Conservation (phyloP, 495 filamentous ascomycete species). For the Poronia punctata region DNA sequence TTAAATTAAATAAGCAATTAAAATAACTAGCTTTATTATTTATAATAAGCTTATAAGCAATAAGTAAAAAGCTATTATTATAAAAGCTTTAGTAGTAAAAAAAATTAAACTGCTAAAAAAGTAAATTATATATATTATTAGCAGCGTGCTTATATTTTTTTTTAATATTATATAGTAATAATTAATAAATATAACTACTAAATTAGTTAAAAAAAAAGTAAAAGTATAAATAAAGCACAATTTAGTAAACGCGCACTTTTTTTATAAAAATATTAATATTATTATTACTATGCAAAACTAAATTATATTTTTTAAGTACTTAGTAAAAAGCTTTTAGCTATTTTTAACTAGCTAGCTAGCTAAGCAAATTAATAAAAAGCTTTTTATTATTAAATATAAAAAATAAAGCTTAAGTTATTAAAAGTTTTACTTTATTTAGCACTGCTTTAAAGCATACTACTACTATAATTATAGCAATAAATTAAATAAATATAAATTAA, state of each 20-base stretch:
- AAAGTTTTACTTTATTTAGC: not conserved
- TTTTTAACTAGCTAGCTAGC: slow-evolving; percentile 1
- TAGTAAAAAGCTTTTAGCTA: not conserved
- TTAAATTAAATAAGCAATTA: not conserved
- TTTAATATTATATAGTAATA: not conserved
- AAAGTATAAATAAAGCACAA: not conserved
- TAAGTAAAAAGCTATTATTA: not conserved
- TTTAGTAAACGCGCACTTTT: not conserved
- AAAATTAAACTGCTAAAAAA: not conserved
- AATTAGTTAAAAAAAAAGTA: not conserved
- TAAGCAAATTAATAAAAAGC: not conserved
- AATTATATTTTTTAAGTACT: not conserved
- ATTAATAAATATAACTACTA: not conserved
- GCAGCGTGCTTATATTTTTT: not conserved
- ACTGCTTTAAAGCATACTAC: not conserved
- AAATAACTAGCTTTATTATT: not conserved
- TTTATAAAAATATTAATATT: not conserved
- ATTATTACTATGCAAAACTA: not conserved
- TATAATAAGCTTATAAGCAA: not conserved
- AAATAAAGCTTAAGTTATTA: not conserved
- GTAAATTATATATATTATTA: slow-evolving; percentile 1
- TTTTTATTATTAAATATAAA: not conserved
- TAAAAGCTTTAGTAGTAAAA: not conserved
- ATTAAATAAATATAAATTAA: not conserved
- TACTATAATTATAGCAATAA: not conserved